phyloP scores from a whole-genome alignment of 441 rosid genomes.

The Caryocar brasiliense region DNA sequence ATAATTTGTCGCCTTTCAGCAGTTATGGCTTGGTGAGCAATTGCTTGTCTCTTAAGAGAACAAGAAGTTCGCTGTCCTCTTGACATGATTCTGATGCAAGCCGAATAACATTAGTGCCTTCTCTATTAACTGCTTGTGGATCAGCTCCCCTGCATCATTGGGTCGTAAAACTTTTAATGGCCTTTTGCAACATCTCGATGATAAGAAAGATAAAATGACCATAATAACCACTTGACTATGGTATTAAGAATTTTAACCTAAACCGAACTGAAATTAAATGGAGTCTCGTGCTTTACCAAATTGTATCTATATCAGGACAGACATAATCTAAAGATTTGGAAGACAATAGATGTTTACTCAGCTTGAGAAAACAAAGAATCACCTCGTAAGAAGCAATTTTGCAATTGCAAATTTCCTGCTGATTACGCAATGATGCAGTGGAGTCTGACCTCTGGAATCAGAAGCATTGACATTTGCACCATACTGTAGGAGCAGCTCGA shows the following conservation, averaged over 20 bases:
- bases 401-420: constrained; percentile 57
- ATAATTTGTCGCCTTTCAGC: too few species aligned
- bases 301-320: too few species aligned
- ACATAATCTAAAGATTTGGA: too few species aligned
- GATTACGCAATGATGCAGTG: constrained; percentile 65
- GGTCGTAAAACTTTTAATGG: constrained; percentile 1
- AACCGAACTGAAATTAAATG: too few species aligned
- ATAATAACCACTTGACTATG: too few species aligned
- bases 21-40: too few species aligned
- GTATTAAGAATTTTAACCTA: too few species aligned
- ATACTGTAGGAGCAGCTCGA: constrained; percentile 79
- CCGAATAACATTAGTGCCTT: constrained; percentile 43
- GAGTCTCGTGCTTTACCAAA: too few species aligned
- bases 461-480: constrained; percentile 68
- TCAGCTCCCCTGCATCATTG: constrained; percentile 73
- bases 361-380: constrained; percentile 9
- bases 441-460: constrained; percentile 61
- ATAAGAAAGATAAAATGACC: too few species aligned
- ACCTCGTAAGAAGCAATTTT: constrained; percentile 78
- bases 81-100: constrained; percentile 41
- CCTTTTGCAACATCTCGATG: not conserved
- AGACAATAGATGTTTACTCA: too few species aligned
- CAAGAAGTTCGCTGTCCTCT: constrained; percentile 46
- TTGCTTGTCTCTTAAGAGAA: constrained; percentile 42
- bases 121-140: constrained; percentile 47